These are phyloP conservation scores for Globisporangium abappressorium DNA, from an alignment of 352 stramenopile species.

Conservation along the genomic window DNA sequence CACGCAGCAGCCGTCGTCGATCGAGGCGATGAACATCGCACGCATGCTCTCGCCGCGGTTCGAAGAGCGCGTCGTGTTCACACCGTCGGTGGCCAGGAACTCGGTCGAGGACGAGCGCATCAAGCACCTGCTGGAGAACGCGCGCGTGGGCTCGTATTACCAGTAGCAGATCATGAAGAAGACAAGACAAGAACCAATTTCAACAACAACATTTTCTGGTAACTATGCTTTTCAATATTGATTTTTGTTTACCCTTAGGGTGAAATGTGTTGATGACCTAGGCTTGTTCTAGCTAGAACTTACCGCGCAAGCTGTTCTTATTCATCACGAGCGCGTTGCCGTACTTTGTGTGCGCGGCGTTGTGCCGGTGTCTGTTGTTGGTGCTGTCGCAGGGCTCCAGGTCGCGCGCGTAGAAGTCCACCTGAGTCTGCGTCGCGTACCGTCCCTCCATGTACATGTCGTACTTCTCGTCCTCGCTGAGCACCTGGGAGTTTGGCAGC, in stretches of 20 bases:
- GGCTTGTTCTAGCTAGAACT: conserved; percentile 29
- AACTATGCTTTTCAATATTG: conserved; percentile 4
- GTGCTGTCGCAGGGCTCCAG: conserved; percentile 43
- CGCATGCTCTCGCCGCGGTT: conserved; percentile 76
- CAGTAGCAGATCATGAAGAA: conserved; percentile 27
- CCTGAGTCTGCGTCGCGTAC: conserved; percentile 52
- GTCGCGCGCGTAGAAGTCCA: conserved; percentile 60
- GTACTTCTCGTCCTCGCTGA: conserved; percentile 45
- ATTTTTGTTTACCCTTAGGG: background rate
- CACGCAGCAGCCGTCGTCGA: conserved; percentile 66
- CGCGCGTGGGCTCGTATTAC: conserved; percentile 62
- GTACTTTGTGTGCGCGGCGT: conserved; percentile 66
- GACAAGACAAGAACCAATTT: background rate
- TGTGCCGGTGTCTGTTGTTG: conserved; percentile 43
- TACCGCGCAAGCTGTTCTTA: conserved; percentile 56
- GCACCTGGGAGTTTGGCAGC: background rate
- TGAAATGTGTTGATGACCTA: background rate
- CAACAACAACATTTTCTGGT: background rate
- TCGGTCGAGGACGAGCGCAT: conserved; percentile 61
- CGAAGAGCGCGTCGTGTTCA: conserved; percentile 54
- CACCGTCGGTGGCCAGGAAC: conserved; percentile 43
- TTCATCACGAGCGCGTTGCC: conserved; percentile 50
- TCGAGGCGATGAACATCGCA: conserved; percentile 81
- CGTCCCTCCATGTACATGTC: conserved; percentile 49
- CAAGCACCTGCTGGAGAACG: conserved; percentile 51